Percentiles rank a stretch among this genome's conserved stretches.
Evolutionary conservation across 768 basidiomycete genomes (phyloP).

Genomic region (Vishniacozyma victoriae): DNA sequence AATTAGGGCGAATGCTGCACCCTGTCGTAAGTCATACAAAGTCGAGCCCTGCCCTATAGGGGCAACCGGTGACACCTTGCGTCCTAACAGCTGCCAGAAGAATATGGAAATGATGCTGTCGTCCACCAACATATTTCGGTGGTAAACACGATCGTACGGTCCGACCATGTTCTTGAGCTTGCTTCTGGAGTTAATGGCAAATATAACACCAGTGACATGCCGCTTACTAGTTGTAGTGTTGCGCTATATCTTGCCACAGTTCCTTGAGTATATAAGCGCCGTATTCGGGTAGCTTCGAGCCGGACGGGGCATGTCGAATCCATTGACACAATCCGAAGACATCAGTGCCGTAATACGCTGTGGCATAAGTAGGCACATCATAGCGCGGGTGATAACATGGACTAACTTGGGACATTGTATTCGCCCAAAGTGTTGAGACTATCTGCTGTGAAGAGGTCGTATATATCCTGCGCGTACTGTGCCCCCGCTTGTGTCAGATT

Average conservation of each 20-base stretch:
- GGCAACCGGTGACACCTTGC: constrained; percentile 4
- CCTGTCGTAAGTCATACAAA: constrained; percentile 5
- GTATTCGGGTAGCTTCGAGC: not conserved
- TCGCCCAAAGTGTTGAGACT: constrained; percentile 7
- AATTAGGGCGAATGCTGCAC: constrained; percentile 2
- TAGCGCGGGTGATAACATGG: not conserved
- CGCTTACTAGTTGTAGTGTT: constrained; percentile 11
- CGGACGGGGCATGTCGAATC: constrained; percentile 6
- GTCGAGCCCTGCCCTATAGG: constrained; percentile 2
- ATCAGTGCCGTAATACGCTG: constrained; percentile 7
- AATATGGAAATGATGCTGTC: constrained; percentile 5
- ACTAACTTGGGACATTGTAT: constrained; percentile 9
- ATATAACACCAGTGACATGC: too few relatives aligned
- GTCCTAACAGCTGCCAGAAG: constrained; percentile 8
- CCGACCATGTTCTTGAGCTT: constrained; percentile 12
- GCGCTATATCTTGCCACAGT: constrained; percentile 5
- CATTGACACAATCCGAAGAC: constrained; percentile 1
- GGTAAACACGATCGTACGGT: constrained; percentile 10
- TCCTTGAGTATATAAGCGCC: constrained; percentile 3
- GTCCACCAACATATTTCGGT: constrained; percentile 7
- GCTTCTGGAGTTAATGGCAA: not conserved
- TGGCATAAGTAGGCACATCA: too few relatives aligned
- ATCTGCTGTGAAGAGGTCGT: constrained; percentile 9
- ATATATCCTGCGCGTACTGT: constrained; percentile 8
- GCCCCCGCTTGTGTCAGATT: constrained; percentile 6